These are phyloP conservation scores for Fusarium albosuccineum DNA, from an alignment of 2,329 filamentous ascomycete genomes.

Conservation along the genomic window DNA sequence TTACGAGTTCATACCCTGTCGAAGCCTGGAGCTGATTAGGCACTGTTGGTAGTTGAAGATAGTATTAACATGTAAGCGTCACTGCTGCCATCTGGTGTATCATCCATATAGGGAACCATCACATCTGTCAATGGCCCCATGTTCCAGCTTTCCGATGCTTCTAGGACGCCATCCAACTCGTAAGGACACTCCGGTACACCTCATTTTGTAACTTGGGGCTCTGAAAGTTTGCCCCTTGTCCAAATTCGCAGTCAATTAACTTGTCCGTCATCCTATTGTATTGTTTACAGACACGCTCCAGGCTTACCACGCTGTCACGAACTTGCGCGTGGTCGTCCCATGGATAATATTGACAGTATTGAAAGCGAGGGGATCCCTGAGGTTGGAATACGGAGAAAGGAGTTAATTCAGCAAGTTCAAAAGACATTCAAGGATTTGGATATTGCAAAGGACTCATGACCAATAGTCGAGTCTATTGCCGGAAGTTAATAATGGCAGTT, in stretches of 20 bases:
- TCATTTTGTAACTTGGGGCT: not conserved
- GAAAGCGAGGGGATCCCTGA: not conserved
- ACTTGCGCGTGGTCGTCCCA: not conserved
- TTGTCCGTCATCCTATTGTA: not conserved
- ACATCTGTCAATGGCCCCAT: not conserved
- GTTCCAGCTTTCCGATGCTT: not conserved
- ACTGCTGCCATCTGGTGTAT: not conserved
- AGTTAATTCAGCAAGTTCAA: conserved; percentile 79
- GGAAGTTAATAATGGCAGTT: no score
- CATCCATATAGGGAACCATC: not conserved
- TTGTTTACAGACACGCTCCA: not conserved
- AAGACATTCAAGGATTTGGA: conserved; percentile 75
- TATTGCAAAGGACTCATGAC: conserved; percentile 49
- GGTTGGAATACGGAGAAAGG: conserved; percentile 75
- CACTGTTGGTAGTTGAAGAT: no score
- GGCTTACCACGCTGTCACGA: not conserved
- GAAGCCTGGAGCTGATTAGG: no score
- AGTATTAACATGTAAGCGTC: not conserved
- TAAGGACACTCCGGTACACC: not conserved
- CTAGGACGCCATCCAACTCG: not conserved
- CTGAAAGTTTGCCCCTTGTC: not conserved
- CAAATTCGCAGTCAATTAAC: not conserved
- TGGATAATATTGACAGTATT: not conserved
- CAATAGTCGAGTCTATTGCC: not conserved
- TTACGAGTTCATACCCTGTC: not conserved